Evolutionary conservation across 768 basidiomycete species (phyloP), one percentile per base, ranked within the genome.

Genomic region (Tricholoma flavovirens): DNA sequence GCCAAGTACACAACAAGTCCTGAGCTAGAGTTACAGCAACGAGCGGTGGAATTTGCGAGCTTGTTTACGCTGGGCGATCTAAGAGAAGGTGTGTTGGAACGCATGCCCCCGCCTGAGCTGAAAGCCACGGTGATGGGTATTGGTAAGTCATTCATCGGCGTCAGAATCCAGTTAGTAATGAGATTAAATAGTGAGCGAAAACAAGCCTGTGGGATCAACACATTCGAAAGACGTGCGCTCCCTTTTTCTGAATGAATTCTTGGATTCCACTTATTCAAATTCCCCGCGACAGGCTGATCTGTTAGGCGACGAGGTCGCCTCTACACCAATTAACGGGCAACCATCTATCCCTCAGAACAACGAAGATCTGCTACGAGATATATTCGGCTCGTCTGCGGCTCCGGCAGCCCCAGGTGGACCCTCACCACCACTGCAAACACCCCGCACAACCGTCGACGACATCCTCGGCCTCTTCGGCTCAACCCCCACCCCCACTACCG

Each of bases 31-130:
- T 75, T 97, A 35, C 97, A 98, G 69, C 97, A 98, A 66, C 83
- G 97, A 42, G 89, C 94, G 0, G 92, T 98, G 12, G 97, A 99
- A 70, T 98, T 94, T 69, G 90, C 88, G 1, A 88, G 83, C 62
- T 68, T 99, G 61, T 93, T 92, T 67, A 83, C 79, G 26, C 72
- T 92, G 7, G 87, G 86, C 5, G 84, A 89, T n/a, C 73, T 90
- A 19, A 78, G 83, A 57, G 77, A 80, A 7, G 97, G 96, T 35
- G 93, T 99, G 1, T 70, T 98, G 57, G 97, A 99, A 74, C 83
- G 93, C 54, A 99, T 99, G 97, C 97, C 97, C n/a, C 90, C 93
- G 5, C 97, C 97, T 1, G 97, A 99, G 69, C 73, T 98, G 60
- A 97, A 95, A 73, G 88, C 90, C n/a, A 98, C 96, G 2, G 90